A percentile compares a stretch with the other conserved stretches of the same genome.
Evolutionary conservation across 2,329 filamentous ascomycete genomes (phyloP).

Genomic region (Penicillium sp.): DNA sequence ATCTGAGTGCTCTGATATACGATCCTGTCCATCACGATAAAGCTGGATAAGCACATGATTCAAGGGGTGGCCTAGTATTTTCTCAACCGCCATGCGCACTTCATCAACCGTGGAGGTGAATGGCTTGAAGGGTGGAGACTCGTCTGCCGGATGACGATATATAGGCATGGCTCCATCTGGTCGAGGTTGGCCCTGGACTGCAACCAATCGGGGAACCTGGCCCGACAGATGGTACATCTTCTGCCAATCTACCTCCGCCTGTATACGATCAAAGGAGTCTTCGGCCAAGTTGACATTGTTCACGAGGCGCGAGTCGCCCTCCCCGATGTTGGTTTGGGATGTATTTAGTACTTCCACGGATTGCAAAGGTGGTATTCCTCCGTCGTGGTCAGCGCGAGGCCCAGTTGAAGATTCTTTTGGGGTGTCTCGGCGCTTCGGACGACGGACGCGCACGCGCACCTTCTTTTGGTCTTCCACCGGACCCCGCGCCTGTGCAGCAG

Average conservation of each 20-base stretch:
- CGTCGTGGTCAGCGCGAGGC: neutral
- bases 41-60: conserved; percentile 94
- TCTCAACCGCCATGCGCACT: conserved; percentile 69
- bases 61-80: conserved; percentile 71
- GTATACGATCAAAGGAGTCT: conserved; percentile 67
- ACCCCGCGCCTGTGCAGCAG: conserved; percentile 9
- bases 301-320: conserved; percentile 77
- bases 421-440: conserved; percentile 26
- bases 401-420: conserved; percentile 9
- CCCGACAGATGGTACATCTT: conserved; percentile 91
- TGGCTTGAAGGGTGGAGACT: conserved; percentile 71
- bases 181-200: conserved; percentile 74
- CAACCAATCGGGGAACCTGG: conserved; percentile 85
- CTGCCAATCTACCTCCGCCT: conserved; percentile 79
- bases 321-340: conserved; percentile 56
- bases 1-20: conserved; percentile 95
- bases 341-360: neutral
- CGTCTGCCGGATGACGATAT: conserved; percentile 93
- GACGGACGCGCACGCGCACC: conserved; percentile 28
- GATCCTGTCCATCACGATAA: conserved; percentile 85
- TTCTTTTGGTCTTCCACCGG: conserved; percentile 21
- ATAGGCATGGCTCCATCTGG: conserved; percentile 72
- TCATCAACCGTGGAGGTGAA: conserved; percentile 72
- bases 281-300: conserved; percentile 63
- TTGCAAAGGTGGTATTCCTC: neutral